phyloP scores from a whole-genome alignment of 2,329 filamentous ascomycete species.

The Scytalidium sp. region DNA sequence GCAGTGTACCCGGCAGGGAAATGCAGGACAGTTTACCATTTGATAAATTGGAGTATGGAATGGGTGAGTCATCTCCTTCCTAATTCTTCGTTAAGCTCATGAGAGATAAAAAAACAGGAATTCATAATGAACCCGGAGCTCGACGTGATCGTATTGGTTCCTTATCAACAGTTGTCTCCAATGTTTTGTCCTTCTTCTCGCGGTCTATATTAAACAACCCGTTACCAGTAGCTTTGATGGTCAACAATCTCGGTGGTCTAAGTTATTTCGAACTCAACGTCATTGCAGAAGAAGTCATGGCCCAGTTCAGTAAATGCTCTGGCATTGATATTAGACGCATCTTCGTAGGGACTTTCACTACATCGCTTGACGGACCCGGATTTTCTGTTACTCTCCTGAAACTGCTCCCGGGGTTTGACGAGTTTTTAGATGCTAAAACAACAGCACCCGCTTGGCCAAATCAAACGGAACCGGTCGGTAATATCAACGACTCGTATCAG shows the following conservation, averaged over 20 bases:
- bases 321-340: constrained; percentile 17
- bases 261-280: constrained; percentile 41
- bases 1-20: constrained; percentile 43
- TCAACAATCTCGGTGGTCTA: constrained; percentile 16
- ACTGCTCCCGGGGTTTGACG: constrained; percentile 28
- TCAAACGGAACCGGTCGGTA: too few species aligned
- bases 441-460: constrained; percentile 41
- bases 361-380: constrained; percentile 49
- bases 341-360: constrained; percentile 45
- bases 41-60: constrained; percentile 37
- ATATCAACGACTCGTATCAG: too few species aligned
- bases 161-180: constrained; percentile 14
- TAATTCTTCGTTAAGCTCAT: too few species aligned
- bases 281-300: constrained; percentile 35
- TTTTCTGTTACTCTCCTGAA: constrained; percentile 53
- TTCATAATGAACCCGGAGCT: constrained; percentile 47
- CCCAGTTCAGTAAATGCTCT: constrained; percentile 24
- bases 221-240: constrained; percentile 22
- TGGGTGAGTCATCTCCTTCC: too few species aligned
- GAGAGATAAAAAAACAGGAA: too few species aligned
- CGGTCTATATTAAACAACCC: constrained; percentile 44
- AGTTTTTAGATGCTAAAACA: constrained; percentile 14
- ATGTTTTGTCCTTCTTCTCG: background rate
- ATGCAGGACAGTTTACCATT: constrained; percentile 29
- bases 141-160: background rate